Evolutionary conservation across 768 basidiomycete genomes (phyloP).

Genomic region (Hypholoma sublateritium): DNA sequence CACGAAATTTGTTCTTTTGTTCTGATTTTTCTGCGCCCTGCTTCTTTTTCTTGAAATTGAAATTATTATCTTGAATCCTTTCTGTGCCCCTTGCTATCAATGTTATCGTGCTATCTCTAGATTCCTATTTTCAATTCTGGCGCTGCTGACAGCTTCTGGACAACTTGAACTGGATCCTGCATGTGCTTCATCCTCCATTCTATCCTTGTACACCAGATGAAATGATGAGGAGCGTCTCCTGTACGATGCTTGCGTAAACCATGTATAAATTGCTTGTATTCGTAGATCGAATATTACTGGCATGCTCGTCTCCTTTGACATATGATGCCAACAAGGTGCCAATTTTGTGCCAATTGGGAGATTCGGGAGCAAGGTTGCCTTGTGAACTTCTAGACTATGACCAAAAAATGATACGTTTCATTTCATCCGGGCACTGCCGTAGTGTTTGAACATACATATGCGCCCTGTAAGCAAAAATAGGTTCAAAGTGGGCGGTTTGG

Average conservation of each 20-base stretch:
- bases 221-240: neutral
- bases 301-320: too few species aligned
- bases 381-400: too few species aligned
- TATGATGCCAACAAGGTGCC: too few species aligned
- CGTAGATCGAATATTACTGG: constrained; percentile 8
- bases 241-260: neutral
- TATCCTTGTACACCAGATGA: neutral
- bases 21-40: neutral
- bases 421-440: too few species aligned
- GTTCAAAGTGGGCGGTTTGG: too few species aligned
- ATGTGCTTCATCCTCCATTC: neutral
- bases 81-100: constrained; percentile 3
- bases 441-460: too few species aligned
- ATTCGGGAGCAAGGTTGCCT: too few species aligned
- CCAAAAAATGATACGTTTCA: too few species aligned
- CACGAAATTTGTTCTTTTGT: constrained; percentile 3
- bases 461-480: too few species aligned
- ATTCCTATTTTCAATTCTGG: neutral
- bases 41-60: neutral
- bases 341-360: too few species aligned
- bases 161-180: neutral
- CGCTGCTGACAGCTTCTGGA: neutral
- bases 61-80: neutral
- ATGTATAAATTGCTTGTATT: constrained; percentile 4
- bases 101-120: constrained; percentile 6